Base-by-base conservation (phyloP, 768 basidiomycete genomes). In the Boletus pseudo-olivaceus region DNA sequence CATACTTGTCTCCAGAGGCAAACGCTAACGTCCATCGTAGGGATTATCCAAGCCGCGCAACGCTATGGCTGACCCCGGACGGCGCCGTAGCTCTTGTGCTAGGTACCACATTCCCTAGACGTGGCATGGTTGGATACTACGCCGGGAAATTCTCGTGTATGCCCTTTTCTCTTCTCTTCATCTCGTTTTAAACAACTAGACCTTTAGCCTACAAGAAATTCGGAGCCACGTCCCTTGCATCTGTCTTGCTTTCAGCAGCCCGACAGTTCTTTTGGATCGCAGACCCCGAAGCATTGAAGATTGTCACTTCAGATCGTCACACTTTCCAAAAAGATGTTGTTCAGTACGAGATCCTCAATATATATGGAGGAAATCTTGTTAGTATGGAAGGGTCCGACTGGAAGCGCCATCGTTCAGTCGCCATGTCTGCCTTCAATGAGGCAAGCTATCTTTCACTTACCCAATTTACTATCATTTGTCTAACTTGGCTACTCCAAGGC, bases 361-460 rank as follows among this genome's bases (percentile, higher is more conserved):
- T 80, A 38, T 79, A 76, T n/a, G 81, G 81, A 1, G 54, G 53
- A 20, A 81, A 77, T 58, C 51, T 82, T 3, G 59, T 81, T 26
- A 72, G 74, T 5, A 60, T 63, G 0, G 78, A 78, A 47, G 77
- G 73, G 7, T 49, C 71, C 0, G 72, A 76, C n/a, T 82, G 80
- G 79, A 76, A 76, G 47, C 69, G 77, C 2, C 79, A 80, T 56
- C 70, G 78, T 40, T 64, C 61, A 10, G 68, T 78, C 1, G 67
- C 77, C 20, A 79, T 76, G 49, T 73, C 77, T 10, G 80, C 80
- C 1, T 82, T 82, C 63, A 79, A 73, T 43, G 80, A 81, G 66
- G 80, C 69, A 51, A 45, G 63, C 44, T 15, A 15, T 30, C 11
- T 26, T 19, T 38, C 17, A 33, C 26, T n/a, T 15, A 9, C 15